Percentiles rank a stretch among this genome's conserved stretches.
Conservation (phyloP, 768 basidiomycete species). For the Suillus plorans region DNA sequence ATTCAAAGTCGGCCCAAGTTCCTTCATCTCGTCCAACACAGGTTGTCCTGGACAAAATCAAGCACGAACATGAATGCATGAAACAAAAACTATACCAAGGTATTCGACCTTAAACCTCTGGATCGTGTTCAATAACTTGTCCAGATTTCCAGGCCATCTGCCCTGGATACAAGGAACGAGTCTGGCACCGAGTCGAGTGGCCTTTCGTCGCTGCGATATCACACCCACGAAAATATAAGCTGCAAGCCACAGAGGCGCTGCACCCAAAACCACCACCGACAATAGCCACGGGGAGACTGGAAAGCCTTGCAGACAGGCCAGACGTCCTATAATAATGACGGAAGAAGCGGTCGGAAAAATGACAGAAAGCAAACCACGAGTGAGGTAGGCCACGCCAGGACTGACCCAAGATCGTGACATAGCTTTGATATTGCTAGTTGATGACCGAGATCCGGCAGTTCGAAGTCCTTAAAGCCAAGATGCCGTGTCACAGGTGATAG, state of each 20-base stretch:
- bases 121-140: conserved; percentile 27
- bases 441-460: not conserved
- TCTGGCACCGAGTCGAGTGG: conserved; percentile 24
- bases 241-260: conserved; percentile 6
- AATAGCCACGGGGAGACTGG: conserved; percentile 9
- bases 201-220: conserved; percentile 17
- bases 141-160: conserved; percentile 32
- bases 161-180: conserved; percentile 33
- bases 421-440: not conserved
- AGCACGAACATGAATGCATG: not conserved
- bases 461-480: not conserved
- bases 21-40: no score
- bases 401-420: conserved; percentile 4
- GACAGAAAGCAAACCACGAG: conserved; percentile 14
- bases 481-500: not conserved
- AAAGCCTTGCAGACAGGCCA: conserved; percentile 13
- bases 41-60: no score
- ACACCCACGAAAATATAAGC: conserved; percentile 5
- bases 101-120: conserved; percentile 29
- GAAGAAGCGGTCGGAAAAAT: conserved; percentile 13
- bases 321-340: conserved; percentile 13
- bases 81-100: conserved; percentile 26
- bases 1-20: no score
- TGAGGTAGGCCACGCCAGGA: conserved; percentile 25
- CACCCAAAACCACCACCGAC: conserved; percentile 6